These are phyloP conservation scores for Colletotrichum australisinense DNA, from an alignment of 2,329 filamentous ascomycete species.

Conservation along the genomic window DNA sequence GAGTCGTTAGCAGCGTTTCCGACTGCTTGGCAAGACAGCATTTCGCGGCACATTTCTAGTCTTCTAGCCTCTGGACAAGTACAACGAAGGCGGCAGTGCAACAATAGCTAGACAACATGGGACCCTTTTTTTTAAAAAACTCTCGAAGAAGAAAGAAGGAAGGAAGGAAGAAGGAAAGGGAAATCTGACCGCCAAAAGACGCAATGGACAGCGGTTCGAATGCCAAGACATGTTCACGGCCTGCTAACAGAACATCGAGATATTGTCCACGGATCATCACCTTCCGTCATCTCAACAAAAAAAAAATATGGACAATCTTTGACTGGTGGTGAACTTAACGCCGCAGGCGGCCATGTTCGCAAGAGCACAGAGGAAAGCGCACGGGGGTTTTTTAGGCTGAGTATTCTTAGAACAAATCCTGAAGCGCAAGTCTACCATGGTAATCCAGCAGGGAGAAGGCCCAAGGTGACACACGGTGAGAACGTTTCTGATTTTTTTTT, in stretches of 20 bases:
- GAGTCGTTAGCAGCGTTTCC: neutral
- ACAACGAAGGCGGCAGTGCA: neutral
- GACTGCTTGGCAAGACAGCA: neutral
- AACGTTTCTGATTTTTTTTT: no score
- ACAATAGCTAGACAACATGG: neutral
- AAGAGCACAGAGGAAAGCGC: no score
- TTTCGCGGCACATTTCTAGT: neutral
- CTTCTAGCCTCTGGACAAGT: neutral
- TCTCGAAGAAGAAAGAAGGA: no score
- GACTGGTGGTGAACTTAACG: no score
- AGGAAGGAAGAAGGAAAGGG: no score
- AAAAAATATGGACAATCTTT: no score
- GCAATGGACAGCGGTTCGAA: constrained; percentile 24
- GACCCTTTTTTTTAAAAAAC: neutral
- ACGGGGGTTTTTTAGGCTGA: no score
- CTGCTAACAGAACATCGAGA: neutral
- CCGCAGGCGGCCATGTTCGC: no score
- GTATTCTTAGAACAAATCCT: no score
- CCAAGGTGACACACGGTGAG: no score
- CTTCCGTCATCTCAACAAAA: neutral
- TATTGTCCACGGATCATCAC: neutral
- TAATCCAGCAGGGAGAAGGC: neutral
- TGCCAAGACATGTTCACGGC: constrained; percentile 6
- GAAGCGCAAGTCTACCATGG: no score
- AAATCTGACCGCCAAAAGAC: neutral